Base-by-base conservation (phyloP, 1,139 yeast species). In the Saccharomyces hybrid region DNA sequence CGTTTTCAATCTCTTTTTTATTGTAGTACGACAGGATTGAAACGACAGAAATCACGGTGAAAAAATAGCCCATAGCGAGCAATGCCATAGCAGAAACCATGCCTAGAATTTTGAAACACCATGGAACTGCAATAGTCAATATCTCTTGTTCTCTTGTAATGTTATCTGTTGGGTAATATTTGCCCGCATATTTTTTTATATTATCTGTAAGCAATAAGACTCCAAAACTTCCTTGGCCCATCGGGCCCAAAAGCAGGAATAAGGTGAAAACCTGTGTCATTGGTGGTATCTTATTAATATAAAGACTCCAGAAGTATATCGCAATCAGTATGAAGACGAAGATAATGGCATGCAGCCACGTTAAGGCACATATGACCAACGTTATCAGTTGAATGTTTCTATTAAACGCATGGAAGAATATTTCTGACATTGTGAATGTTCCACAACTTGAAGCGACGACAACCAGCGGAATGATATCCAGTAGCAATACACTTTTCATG, bases 221-320 rank as follows among this genome's bases (percentile, higher is more conserved):
- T 3, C 86, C 86, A 67, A 74, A 87, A 1, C 88, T 80, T 2
- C 95, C 95, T 70, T 89, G 96, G 23, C 96, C 96, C 66, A 86
- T 70, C 27, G 84, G 82, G 16, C 90, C 93, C 48, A 84, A 72
- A 7, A 87, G 84, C 53, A 83, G 75, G 65, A 84, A 83, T 55
- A 77, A 68, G 20, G 86, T 74, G 64, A 83, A 82, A 29, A 80
- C 70, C 25, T 67, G 65, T 2, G 58, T 50, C 53, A 73, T 71
- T 3, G 76, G 69, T 0, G 96, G 96, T 38, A 85, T 68, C 57
- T 84, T 85, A 66, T 78, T 74, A 7, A 79, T 70, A 20, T 85
- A 69, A 42, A 87, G 69, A 56, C 83, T 80, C 74, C 83, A 76
- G 55, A 84, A 71, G 64, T 84, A 83, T 4, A 86, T 72, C 9